A percentile compares a stretch with the other conserved stretches of the same genome.
phyloP scores from a whole-genome alignment of 495 filamentous ascomycete species.

The Neurospora hispaniola region DNA sequence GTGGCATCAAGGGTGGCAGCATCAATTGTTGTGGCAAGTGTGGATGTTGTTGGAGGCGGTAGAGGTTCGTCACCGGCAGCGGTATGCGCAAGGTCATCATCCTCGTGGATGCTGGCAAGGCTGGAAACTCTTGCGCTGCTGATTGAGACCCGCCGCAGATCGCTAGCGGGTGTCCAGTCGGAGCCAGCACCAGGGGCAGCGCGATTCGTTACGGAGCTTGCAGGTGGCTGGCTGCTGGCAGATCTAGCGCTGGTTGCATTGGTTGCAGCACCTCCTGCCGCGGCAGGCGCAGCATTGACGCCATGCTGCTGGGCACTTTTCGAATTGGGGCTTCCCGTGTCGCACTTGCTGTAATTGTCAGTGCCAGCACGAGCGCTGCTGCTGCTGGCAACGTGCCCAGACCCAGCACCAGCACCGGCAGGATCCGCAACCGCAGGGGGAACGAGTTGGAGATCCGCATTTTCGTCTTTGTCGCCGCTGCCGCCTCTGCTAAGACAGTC shows the following conservation, averaged over 20 bases:
- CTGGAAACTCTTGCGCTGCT: background rate
- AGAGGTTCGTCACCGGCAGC: slow-evolving; percentile 1
- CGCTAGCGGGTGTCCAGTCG: background rate
- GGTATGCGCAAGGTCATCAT: background rate
- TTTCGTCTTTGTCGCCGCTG: background rate
- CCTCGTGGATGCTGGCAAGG: slow-evolving; percentile 1
- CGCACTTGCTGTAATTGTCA: background rate
- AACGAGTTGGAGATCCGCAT: background rate
- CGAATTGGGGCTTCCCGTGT: background rate
- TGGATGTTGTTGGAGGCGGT: slow-evolving; percentile 3
- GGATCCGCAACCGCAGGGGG: background rate
- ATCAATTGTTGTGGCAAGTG: background rate
- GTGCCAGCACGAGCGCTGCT: background rate
- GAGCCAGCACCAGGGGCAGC: background rate
- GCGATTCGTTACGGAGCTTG: background rate
- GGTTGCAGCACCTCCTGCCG: background rate
- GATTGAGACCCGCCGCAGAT: background rate
- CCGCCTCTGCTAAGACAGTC: background rate
- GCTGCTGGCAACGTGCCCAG: background rate
- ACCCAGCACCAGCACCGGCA: background rate
- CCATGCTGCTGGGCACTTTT: background rate
- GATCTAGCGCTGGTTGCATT: background rate
- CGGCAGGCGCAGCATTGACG: background rate
- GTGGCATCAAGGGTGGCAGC: background rate
- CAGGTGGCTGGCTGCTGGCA: background rate